Evolutionary conservation across 345 rosid species (phyloP), one percentile per base, ranked within the genome.

Genomic region (Pseudoturritis turrita): DNA sequence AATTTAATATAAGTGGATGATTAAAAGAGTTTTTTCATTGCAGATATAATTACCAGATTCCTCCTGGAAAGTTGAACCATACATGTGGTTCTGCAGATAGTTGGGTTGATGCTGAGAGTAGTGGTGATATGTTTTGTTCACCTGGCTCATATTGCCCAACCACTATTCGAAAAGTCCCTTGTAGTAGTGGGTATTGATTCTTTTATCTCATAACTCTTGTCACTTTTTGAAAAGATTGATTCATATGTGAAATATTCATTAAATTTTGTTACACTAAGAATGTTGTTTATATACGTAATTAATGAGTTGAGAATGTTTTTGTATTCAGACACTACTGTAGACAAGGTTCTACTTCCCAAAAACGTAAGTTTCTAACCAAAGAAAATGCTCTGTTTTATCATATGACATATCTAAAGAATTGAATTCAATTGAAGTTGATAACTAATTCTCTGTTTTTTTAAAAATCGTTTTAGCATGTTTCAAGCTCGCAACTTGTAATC

Each of bases 101-200:
- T 44, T 92, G 96, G 96, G 84, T 82, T 18, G 93, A 85, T 72
- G 82, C 83, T 2, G 71, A 56, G 49, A 80, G 80, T 59, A 78
- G 91, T 64, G 68, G 81, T 68, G 87, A 90, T 63, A 78, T 88
- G 64, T 92, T 90, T 81, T 92, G 98, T 57, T 80, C 86, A 2
- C 87, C 92, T 4, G 96, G 98, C 69, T 90, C 96, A 21, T 92
- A 82, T 83, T 92, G 96, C 68, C 96, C 96, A 29, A 79, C 87
- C 31, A 85, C 96, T 4, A 81, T 84, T 44, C 73, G 70, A 51
- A 82, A 74, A 65, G 69, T 79, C 68, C 47, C 87, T 79, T 92
- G 98, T 84, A 80, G 87, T 72, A 83, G 81, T 79, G 96, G 98
- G 98, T 90, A 87, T 81, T 88, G 73, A 73, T 75, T 83, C 59